These are phyloP conservation scores for Debaryomyces singareniensis DNA, from an alignment of 1,139 yeast species.

Conservation along the genomic window DNA sequence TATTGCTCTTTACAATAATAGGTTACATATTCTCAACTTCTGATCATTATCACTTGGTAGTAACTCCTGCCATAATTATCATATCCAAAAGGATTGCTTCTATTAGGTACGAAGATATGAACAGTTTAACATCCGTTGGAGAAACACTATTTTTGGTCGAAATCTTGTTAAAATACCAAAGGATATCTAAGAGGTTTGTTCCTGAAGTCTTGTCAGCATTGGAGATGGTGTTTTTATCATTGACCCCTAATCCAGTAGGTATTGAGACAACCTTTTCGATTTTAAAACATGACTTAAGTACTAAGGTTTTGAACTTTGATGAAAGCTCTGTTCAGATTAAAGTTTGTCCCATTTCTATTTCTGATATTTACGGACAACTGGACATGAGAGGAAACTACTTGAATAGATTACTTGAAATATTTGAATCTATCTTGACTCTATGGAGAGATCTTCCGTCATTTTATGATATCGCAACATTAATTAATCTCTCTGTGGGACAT, in stretches of 20 bases:
- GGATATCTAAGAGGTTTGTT: constrained; percentile 68
- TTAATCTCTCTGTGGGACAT: constrained; percentile 31
- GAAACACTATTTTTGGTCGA: constrained; percentile 59
- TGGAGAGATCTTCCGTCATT: constrained; percentile 69
- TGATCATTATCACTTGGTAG: constrained; percentile 89
- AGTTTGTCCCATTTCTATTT: constrained; percentile 1
- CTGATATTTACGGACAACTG: constrained; percentile 12
- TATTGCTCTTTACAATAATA: constrained; percentile 60
- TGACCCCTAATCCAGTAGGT: constrained; percentile 38
- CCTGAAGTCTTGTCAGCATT: constrained; percentile 72
- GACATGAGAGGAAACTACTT: constrained; percentile 26
- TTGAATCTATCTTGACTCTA: constrained; percentile 26
- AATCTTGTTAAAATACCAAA: constrained; percentile 63
- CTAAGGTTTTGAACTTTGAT: constrained; percentile 15
- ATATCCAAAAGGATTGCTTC: constrained; percentile 60
- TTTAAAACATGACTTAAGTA: constrained; percentile 2
- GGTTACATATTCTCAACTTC: constrained; percentile 87
- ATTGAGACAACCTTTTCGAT: constrained; percentile 6
- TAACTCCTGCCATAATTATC: constrained; percentile 73
- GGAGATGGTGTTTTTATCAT: constrained; percentile 42
- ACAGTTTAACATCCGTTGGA: constrained; percentile 34
- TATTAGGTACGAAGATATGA: constrained; percentile 32
- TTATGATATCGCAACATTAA: constrained; percentile 47
- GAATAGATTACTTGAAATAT: constrained; percentile 16
- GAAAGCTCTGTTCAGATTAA: constrained; percentile 10